Percentiles rank a stretch among this genome's conserved stretches.
Evolutionary conservation across 2,329 filamentous ascomycete genomes (phyloP).

Genomic region (Verticillium dahliae): DNA sequence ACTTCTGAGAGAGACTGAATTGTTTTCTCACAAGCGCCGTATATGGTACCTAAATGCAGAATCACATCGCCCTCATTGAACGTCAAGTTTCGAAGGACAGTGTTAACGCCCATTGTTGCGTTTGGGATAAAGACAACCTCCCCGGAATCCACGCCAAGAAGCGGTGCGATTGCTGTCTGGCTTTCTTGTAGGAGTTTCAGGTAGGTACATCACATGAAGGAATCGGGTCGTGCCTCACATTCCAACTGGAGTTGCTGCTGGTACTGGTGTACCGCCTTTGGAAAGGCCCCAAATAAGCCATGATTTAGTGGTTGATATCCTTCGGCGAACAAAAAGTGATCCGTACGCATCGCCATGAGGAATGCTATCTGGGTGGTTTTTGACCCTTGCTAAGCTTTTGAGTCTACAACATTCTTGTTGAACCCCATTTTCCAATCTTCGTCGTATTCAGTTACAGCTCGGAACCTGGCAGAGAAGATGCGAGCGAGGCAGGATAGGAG

Average conservation of each 20-base stretch:
- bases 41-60: conserved; percentile 61
- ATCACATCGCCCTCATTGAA: conserved; percentile 58
- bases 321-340: conserved; percentile 22
- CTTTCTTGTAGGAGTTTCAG: conserved; percentile 47
- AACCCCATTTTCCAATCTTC: too few species aligned
- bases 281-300: conserved; percentile 64
- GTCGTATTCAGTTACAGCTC: too few species aligned
- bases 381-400: neutral
- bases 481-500: too few species aligned
- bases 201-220: conserved; percentile 57
- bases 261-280: conserved; percentile 43
- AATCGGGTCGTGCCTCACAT: conserved; percentile 56
- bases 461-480: too few species aligned
- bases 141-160: conserved; percentile 51
- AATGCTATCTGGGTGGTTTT: conserved; percentile 4
- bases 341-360: conserved; percentile 20
- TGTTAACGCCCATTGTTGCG: conserved; percentile 63
- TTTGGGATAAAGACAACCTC: conserved; percentile 65
- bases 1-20: conserved; percentile 55
- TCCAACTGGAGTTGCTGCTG: conserved; percentile 47
- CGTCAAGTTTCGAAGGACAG: conserved; percentile 57
- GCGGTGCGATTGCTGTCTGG: conserved; percentile 50
- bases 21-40: conserved; percentile 60
- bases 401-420: too few species aligned
- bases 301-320: conserved; percentile 27